phyloP scores from a whole-genome alignment of 495 filamentous ascomycete genomes.

The Penicillium samsonianum region DNA sequence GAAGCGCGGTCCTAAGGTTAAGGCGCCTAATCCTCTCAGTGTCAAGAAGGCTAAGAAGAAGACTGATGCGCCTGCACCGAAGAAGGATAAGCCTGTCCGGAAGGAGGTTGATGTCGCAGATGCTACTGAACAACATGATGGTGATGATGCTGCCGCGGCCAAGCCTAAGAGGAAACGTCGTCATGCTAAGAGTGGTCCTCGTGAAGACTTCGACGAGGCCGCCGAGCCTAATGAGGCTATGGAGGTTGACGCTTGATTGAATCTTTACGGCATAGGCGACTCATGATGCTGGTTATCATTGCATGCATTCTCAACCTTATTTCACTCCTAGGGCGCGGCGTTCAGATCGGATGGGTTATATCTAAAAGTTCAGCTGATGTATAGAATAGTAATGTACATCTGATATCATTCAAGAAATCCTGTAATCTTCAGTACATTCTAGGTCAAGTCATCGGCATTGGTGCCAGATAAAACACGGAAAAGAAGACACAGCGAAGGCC shows the following conservation, averaged over 20 bases:
- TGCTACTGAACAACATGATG: slow-evolving; percentile 22
- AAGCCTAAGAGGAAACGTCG: slow-evolving; percentile 51
- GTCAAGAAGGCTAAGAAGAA: slow-evolving; percentile 79
- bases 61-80: slow-evolving; percentile 14
- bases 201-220: slow-evolving; percentile 23
- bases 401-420: slow-evolving; percentile 14
- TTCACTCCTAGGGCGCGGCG: slow-evolving; percentile 35
- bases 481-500: neutral
- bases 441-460: neutral
- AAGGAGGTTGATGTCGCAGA: slow-evolving; percentile 16
- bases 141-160: slow-evolving; percentile 21
- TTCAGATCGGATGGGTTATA: slow-evolving; percentile 32
- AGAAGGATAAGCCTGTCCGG: slow-evolving; percentile 20
- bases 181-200: slow-evolving; percentile 39
- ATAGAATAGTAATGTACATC: slow-evolving; percentile 24
- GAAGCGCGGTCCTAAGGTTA: slow-evolving; percentile 69
- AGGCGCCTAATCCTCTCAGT: slow-evolving; percentile 86
- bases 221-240: slow-evolving; percentile 24
- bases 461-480: neutral
- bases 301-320: slow-evolving; percentile 19
- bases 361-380: slow-evolving; percentile 29
- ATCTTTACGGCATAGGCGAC: slow-evolving; percentile 11
- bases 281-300: slow-evolving; percentile 24
- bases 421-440: neutral
- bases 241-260: slow-evolving; percentile 29